Evolutionary conservation across 1,284 basidiomycete species (phyloP).

Genomic region (Puccinia coronata): DNA sequence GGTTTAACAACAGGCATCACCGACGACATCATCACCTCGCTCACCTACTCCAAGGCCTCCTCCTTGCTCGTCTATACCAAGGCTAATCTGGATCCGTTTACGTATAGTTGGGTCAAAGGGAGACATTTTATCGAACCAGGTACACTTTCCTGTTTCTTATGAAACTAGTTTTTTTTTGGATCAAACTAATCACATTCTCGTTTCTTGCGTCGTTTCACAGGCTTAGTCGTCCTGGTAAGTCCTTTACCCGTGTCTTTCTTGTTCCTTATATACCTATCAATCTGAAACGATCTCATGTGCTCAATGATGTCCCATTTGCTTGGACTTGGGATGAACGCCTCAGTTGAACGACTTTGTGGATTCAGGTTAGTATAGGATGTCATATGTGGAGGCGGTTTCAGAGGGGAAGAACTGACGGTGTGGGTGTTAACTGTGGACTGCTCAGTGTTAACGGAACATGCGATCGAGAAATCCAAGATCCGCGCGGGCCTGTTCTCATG

Average conservation of each 20-base stretch:
- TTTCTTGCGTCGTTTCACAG: not conserved
- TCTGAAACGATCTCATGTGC: not conserved
- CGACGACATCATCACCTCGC: constrained; percentile 37
- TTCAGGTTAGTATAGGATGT: constrained; percentile 1
- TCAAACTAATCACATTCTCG: not conserved
- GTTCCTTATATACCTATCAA: not conserved
- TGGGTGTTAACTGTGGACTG: not conserved
- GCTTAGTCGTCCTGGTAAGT: constrained; percentile 38
- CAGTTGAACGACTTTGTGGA: constrained; percentile 48
- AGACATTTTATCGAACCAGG: constrained; percentile 38
- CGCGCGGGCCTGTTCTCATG: constrained; percentile 27
- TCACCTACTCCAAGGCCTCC: constrained; percentile 43
- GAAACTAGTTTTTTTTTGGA: not conserved
- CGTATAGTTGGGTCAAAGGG: constrained; percentile 33
- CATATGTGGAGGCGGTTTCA: not conserved
- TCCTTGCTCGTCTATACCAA: constrained; percentile 42
- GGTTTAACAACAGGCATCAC: constrained; percentile 16
- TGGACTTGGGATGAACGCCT: not conserved
- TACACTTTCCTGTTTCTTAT: not conserved
- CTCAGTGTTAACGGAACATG: constrained; percentile 39
- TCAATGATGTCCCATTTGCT: not conserved
- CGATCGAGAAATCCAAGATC: constrained; percentile 45
- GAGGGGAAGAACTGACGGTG: not conserved
- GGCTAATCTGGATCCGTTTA: constrained; percentile 32
- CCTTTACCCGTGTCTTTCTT: not conserved